Evolutionary conservation across 176 grass and related monocot species (phyloP), one percentile per base, ranked within the genome.

Genomic region (Luzula sylvatica): DNA sequence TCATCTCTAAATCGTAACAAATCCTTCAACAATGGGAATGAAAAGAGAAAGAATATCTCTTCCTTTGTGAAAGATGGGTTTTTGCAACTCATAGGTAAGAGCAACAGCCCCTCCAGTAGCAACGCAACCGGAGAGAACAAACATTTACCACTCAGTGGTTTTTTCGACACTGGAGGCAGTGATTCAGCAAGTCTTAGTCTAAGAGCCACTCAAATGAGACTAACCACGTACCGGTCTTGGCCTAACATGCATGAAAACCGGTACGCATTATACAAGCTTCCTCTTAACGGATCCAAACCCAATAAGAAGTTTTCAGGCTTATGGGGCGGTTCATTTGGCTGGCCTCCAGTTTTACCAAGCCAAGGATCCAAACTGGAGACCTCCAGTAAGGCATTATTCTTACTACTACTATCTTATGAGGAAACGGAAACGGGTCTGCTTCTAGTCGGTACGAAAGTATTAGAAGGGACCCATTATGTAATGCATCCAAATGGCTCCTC

Each of bases 291-390:
- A 3, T 55, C 80, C 4, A 0, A 68, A 68, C 30, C 73, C 0
- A 66, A 72, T 15, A 68, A 58, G 66, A 79, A 95, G 59, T 78
- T 71, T 23, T 68, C 80, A 2, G 89, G 83, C 4, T 66, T 95
- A 52, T 95, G 89, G 89, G 83, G 83, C 65, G 89, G 83, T 46
- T 81, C 89, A 12, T 95, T 95, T 2, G 83, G 89, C 11, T 95
- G 89, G 89, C 89, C 83, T 0, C 83, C 80, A 0, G 70, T 73
- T 12, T 52, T 55, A 30, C 0, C 9, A 35, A 1, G 7, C 30
- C 5, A 35, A 4, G 9, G 9, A 35, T 76, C 73, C 0, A 55
- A 61, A 13, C 76, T 84, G 13, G 88, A 74, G 52, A 94, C 74
- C 58, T 69, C 72, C 3, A 73, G 73, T 47, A 95, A 84, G 67